Percentiles rank a stretch among this genome's conserved stretches.
These are phyloP conservation scores for Rosa lucieae DNA, from an alignment of 306 rosid species.

Conservation along the genomic window DNA sequence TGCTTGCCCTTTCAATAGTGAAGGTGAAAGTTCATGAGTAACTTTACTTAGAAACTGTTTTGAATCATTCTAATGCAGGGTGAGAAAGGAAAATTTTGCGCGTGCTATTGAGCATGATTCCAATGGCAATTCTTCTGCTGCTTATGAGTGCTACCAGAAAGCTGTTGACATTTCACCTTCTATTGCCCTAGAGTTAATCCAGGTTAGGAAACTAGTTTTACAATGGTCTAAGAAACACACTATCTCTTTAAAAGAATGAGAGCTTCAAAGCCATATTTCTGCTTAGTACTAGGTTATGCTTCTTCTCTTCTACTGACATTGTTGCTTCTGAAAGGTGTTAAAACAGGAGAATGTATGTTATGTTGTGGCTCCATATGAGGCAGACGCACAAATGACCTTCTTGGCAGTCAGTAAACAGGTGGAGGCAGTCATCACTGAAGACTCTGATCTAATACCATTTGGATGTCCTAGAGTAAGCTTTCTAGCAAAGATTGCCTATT, in stretches of 20 bases:
- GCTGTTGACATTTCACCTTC: slow-evolving; percentile 91
- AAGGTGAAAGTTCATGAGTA: not conserved
- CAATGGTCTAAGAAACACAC: not conserved
- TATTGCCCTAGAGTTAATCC: slow-evolving; percentile 71
- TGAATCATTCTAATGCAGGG: slow-evolving; percentile 36
- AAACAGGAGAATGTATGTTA: slow-evolving; percentile 70
- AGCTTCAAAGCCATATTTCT: slow-evolving; percentile 3
- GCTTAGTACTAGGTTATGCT: not conserved
- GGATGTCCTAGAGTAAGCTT: slow-evolving; percentile 91
- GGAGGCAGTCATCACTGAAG: slow-evolving; percentile 90
- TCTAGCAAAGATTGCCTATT: not conserved
- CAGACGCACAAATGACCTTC: slow-evolving; percentile 97
- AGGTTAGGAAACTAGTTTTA: slow-evolving; percentile 40
- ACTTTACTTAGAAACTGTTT: not conserved
- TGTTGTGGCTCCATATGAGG: slow-evolving; percentile 96
- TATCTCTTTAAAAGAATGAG: slow-evolving; percentile 6
- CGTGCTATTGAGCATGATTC: slow-evolving; percentile 82
- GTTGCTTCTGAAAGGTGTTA: slow-evolving; percentile 53
- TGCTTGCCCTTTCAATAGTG: not conserved
- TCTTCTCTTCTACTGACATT: slow-evolving; percentile 17
- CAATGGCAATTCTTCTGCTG: slow-evolving; percentile 77
- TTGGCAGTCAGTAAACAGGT: slow-evolving; percentile 75
- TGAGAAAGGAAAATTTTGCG: slow-evolving; percentile 74
- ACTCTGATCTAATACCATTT: slow-evolving; percentile 93
- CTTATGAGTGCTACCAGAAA: slow-evolving; percentile 93